Evolutionary conservation across 352 stramenopile genomes (phyloP).

Genomic region (Globisporangium okanoganense): DNA sequence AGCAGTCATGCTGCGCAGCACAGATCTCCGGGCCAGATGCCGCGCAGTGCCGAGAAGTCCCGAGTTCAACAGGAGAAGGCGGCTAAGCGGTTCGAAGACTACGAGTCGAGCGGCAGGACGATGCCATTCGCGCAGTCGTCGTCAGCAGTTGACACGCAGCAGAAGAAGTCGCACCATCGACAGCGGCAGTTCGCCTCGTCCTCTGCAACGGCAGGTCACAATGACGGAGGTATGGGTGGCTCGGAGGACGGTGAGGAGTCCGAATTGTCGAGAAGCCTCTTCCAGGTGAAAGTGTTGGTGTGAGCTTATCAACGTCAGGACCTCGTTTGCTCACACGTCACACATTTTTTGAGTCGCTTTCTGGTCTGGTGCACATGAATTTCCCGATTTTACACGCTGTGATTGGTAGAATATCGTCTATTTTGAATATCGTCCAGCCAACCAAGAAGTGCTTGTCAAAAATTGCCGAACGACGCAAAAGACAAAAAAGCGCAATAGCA

Average conservation of each 20-base stretch:
- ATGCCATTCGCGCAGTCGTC: background rate
- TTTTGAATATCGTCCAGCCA: conserved; percentile 13
- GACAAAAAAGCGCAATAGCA: background rate
- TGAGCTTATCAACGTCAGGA: conserved; percentile 10
- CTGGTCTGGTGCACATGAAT: conserved; percentile 7
- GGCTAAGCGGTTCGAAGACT: background rate
- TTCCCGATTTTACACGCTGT: background rate
- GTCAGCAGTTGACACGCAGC: background rate
- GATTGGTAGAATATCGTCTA: conserved; percentile 15
- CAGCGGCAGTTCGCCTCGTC: conserved; percentile 4
- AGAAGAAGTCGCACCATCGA: conserved; percentile 13
- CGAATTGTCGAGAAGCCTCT: conserved; percentile 32
- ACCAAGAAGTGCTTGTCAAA: conserved; percentile 4
- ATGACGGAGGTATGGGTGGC: background rate
- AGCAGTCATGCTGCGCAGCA: background rate
- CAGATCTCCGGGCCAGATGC: conserved; percentile 1
- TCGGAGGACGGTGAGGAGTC: conserved; percentile 15
- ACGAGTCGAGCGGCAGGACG: background rate
- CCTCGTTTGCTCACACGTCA: conserved; percentile 20
- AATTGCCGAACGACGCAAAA: background rate
- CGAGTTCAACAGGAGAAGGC: background rate
- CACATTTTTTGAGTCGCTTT: conserved; percentile 13
- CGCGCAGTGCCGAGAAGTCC: background rate
- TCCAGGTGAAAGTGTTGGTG: conserved; percentile 68
- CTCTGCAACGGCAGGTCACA: background rate